These are phyloP conservation scores for Capsicum rhomboideum DNA, from an alignment of 257 asterid genomes.

Conservation along the genomic window DNA sequence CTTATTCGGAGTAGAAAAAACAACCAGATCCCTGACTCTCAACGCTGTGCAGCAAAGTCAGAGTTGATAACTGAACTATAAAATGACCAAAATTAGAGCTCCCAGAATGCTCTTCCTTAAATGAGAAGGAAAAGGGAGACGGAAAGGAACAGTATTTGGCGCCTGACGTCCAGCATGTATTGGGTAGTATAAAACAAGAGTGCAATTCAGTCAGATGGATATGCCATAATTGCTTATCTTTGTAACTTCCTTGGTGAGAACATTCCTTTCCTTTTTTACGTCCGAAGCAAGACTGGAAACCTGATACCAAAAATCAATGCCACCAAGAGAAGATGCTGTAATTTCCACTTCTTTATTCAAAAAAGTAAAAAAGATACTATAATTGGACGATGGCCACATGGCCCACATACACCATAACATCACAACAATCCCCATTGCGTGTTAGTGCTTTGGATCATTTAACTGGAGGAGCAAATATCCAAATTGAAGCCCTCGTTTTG, in stretches of 20 bases:
- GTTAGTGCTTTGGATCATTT: background rate
- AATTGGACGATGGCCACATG: background rate
- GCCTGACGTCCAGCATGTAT: background rate
- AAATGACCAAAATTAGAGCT: background rate
- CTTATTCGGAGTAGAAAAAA: background rate
- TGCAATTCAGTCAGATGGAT: conserved; percentile 43
- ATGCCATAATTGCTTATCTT: conserved; percentile 89
- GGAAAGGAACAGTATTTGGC: background rate
- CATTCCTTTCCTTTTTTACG: conserved; percentile 56
- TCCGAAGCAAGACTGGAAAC: conserved; percentile 68
- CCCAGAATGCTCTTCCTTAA: background rate
- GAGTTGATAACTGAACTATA: background rate
- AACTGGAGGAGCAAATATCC: background rate
- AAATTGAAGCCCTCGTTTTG: background rate
- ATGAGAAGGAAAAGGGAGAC: background rate
- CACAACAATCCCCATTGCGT: background rate
- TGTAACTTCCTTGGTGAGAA: conserved; percentile 65
- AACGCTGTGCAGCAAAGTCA: background rate
- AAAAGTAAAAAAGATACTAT: background rate
- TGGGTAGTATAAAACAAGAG: background rate
- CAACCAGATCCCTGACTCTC: background rate
- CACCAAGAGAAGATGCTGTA: background rate
- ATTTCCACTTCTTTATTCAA: background rate
- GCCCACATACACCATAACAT: background rate
- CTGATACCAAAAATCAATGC: conserved; percentile 20